phyloP scores from a whole-genome alignment of 108 stramenopile genomes.

The Conticribra weissflogii region DNA sequence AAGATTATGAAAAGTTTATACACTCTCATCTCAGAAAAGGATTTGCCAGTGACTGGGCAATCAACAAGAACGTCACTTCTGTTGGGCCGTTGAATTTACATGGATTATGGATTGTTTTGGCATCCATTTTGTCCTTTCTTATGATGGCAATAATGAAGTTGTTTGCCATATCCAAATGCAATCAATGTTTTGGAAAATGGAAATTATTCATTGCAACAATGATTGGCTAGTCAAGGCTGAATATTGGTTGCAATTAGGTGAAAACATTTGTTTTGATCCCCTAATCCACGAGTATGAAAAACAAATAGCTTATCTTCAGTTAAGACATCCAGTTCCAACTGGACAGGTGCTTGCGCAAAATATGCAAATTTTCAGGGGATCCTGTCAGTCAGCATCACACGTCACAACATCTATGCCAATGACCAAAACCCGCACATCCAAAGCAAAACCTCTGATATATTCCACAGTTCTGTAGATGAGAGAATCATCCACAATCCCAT shows the following conservation, averaged over 20 bases:
- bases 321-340: too few species aligned
- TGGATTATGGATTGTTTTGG: constrained; percentile 3
- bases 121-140: constrained; percentile 6
- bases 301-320: too few species aligned
- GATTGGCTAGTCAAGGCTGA: not conserved
- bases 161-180: constrained; percentile 13
- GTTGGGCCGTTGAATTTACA: not conserved
- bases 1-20: not conserved
- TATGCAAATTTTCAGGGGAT: too few species aligned
- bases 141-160: constrained; percentile 17
- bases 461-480: too few species aligned
- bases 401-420: too few species aligned
- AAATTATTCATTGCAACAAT: constrained; percentile 3
- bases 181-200: constrained; percentile 6
- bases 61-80: constrained; percentile 14
- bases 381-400: too few species aligned
- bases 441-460: too few species aligned
- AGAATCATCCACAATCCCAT: too few species aligned
- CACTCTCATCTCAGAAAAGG: constrained; percentile 6
- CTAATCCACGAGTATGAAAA: not conserved
- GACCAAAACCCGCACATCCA: too few species aligned
- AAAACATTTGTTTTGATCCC: not conserved
- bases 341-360: too few species aligned
- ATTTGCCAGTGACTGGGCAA: constrained; percentile 17
- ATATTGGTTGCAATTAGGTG: not conserved